Evolutionary conservation across 192 early-diverging fungal species (phyloP).

Genomic region (Dissophora globulifera): DNA sequence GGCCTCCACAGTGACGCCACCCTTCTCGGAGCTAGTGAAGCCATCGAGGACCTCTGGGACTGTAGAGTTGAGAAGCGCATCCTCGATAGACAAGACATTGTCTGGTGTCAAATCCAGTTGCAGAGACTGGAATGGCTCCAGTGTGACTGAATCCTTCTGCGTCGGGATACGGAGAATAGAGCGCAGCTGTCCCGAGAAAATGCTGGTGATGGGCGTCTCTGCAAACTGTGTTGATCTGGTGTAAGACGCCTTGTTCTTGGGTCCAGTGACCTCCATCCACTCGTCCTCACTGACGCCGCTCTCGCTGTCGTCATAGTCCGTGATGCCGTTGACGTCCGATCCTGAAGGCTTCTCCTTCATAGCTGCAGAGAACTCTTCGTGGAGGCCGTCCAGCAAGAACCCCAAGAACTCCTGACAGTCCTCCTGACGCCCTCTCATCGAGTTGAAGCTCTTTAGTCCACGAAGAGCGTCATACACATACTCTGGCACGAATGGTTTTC

Average conservation of each 20-base stretch:
- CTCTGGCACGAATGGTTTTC: slow-evolving; percentile 90
- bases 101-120: slow-evolving; percentile 86
- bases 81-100: slow-evolving; percentile 81
- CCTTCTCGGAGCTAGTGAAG: slow-evolving; percentile 66
- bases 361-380: slow-evolving; percentile 83
- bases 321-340: slow-evolving; percentile 16
- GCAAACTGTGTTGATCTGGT: slow-evolving; percentile 73
- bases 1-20: slow-evolving; percentile 56
- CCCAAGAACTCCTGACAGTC: slow-evolving; percentile 98
- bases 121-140: slow-evolving; percentile 90
- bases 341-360: slow-evolving; percentile 35
- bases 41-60: slow-evolving; percentile 85
- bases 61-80: slow-evolving; percentile 85
- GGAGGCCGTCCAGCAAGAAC: slow-evolving; percentile 92
- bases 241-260: slow-evolving; percentile 78
- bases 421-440: slow-evolving; percentile 86
- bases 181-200: slow-evolving; percentile 88
- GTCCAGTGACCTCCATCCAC: slow-evolving; percentile 92
- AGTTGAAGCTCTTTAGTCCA: slow-evolving; percentile 80
- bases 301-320: slow-evolving; percentile 28
- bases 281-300: slow-evolving; percentile 58
- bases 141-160: slow-evolving; percentile 80
- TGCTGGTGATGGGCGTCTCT: slow-evolving; percentile 83
- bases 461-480: slow-evolving; percentile 92
- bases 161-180: slow-evolving; percentile 80